These are phyloP conservation scores for Hyaloscypha bicolor DNA, from an alignment of 495 filamentous ascomycete species.

Conservation along the genomic window DNA sequence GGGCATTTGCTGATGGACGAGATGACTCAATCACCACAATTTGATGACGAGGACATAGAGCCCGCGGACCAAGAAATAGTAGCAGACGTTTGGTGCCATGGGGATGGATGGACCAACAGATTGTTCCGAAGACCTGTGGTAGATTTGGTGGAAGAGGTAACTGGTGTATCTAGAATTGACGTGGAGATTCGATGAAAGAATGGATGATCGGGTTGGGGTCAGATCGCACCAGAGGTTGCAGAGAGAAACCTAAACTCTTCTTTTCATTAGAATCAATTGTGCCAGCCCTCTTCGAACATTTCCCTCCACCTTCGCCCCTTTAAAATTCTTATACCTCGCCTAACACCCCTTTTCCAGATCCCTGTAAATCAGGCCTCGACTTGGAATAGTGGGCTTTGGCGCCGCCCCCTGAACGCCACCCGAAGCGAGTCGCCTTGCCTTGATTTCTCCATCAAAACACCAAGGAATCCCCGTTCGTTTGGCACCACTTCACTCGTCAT, in stretches of 20 bases:
- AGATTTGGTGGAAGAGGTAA: slow-evolving; percentile 21
- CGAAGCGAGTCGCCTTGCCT: background rate
- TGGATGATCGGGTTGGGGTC: too few species aligned
- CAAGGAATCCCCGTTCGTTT: background rate
- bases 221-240: too few species aligned
- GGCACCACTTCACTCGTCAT: slow-evolving; percentile 1
- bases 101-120: background rate
- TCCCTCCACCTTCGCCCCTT: background rate
- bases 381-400: background rate
- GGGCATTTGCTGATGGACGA: slow-evolving; percentile 56
- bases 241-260: background rate
- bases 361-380: background rate
- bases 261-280: too few species aligned
- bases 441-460: slow-evolving; percentile 10
- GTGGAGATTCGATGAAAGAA: slow-evolving; percentile 27
- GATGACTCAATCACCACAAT: background rate
- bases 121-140: background rate
- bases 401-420: background rate
- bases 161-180: slow-evolving; percentile 28
- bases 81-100: background rate
- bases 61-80: background rate
- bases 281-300: background rate
- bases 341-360: background rate
- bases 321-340: background rate
- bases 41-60: background rate